Evolutionary conservation across 345 rosid genomes (phyloP), one percentile per base, ranked within the genome.

Genomic region (Microthlaspi erraticum): DNA sequence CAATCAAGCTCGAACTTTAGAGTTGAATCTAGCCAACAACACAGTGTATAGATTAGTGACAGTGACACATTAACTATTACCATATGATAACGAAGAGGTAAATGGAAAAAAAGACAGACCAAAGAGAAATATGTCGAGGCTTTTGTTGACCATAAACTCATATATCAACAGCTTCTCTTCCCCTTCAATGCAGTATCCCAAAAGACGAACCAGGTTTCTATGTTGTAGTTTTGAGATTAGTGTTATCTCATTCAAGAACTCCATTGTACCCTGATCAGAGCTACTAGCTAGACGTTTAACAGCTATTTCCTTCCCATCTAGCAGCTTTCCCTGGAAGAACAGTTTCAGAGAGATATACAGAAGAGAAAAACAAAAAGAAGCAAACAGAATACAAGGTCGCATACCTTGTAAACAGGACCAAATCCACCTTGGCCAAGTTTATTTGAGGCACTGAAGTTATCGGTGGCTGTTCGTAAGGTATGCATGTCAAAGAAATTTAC

Each of bases 211-310:
- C 65, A 88, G 86, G 60, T 91, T 88, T 50, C 84, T 71, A 60
- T 91, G 95, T 61, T 91, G 95, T 52, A 91, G 89, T 59, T 80
- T 87, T 70, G 85, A 73, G 37, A 81, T 78, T 36, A 78, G 54
- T 34, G 39, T 64, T 61, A 75, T 71, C 36, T 74, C 84, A 67
- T 78, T 86, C 78, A 61, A 80, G 67, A 86, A 83, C 73, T 86
- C 87, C 14, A 56, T 53, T 42, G 38, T 51, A 37, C 90, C 88
- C 49, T 86, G 88, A 34, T 79, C 81, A 0, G 84, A 83, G 73
- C 78, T 41, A 49, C 77, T 77, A 5, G 90, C 73, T 10, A 86
- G 64, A 60, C 87, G 81, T 71, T 80, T 83, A 55, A 80, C 82
- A 5, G 86, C 86, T 69, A 83, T 83, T 70, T 83, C 84, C 64